Evolutionary conservation across 2,329 filamentous ascomycete species (phyloP).

Genomic region (Talaromyces sp.): DNA sequence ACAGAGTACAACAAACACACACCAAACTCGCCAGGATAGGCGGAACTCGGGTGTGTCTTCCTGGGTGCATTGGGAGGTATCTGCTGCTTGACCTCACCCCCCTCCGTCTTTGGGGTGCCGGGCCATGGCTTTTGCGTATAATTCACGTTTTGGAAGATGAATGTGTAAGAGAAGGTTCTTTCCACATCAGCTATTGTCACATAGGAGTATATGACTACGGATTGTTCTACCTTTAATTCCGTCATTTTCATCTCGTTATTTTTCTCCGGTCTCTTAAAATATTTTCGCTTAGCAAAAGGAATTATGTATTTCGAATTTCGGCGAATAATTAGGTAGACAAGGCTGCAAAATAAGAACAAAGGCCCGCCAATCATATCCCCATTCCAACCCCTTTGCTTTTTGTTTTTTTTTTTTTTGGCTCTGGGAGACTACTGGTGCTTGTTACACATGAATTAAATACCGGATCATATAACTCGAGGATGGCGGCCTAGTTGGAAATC

Average conservation of each 20-base stretch:
- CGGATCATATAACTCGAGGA: not conserved
- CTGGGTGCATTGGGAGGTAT: too few relatives aligned
- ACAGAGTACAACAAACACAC: slow-evolving; percentile 12
- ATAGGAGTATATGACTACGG: not conserved
- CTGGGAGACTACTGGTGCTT: not conserved
- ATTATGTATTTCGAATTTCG: not conserved
- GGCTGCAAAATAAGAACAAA: not conserved
- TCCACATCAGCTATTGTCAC: not conserved
- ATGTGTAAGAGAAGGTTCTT: not conserved
- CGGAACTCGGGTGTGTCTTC: not conserved
- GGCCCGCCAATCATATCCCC: not conserved
- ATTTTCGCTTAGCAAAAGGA: not conserved
- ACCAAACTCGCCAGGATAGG: not conserved
- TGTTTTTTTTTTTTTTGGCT: too few relatives aligned
- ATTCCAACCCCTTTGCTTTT: too few relatives aligned
- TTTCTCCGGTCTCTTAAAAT: not conserved
- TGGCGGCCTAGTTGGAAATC: not conserved
- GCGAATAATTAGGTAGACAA: not conserved
- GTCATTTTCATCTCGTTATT: not conserved
- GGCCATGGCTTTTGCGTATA: not conserved
- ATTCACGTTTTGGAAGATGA: not conserved
- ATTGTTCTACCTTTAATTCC: not conserved
- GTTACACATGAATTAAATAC: not conserved
- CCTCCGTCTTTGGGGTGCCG: not conserved
- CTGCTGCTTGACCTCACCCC: not conserved